These are phyloP conservation scores for Symbiodinium natans DNA, from an alignment of 73 alveolate genomes.

Conservation along the genomic window DNA sequence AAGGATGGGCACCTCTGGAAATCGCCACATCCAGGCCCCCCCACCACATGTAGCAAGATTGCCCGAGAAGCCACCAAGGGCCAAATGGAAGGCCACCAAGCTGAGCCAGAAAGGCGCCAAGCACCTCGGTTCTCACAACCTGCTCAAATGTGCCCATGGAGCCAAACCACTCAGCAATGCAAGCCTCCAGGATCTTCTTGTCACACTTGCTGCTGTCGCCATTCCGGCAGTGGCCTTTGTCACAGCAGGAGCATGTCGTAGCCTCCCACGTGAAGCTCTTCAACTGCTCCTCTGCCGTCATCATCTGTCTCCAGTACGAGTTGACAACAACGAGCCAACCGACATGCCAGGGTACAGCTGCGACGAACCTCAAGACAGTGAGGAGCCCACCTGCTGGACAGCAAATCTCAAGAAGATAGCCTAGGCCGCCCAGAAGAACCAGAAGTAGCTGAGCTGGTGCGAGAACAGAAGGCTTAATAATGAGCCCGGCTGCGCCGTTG, in stretches of 20 bases:
- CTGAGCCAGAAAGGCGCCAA: neutral
- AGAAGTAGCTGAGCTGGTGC: neutral
- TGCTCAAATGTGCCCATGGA: neutral
- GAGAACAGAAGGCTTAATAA: neutral
- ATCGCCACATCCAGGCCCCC: too few species aligned
- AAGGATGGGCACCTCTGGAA: too few species aligned
- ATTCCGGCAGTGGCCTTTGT: neutral
- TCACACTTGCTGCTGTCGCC: neutral
- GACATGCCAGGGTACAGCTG: too few species aligned
- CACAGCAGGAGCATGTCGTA: neutral
- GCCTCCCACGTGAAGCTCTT: neutral
- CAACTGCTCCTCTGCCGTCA: neutral
- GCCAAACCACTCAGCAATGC: neutral
- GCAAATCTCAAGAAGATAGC: too few species aligned
- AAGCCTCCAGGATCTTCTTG: neutral
- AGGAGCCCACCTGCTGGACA: too few species aligned
- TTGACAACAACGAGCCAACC: neutral
- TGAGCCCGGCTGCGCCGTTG: neutral
- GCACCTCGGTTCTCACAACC: neutral
- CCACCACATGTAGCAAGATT: too few species aligned
- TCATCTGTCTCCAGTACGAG: neutral
- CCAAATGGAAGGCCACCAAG: neutral
- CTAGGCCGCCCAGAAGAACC: neutral
- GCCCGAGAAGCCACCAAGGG: too few species aligned
- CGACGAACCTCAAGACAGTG: too few species aligned